A percentile compares a stretch with the other conserved stretches of the same genome.
These are phyloP conservation scores for Trichomonas tenax DNA, from an alignment of 208 protist species.

Conservation along the genomic window DNA sequence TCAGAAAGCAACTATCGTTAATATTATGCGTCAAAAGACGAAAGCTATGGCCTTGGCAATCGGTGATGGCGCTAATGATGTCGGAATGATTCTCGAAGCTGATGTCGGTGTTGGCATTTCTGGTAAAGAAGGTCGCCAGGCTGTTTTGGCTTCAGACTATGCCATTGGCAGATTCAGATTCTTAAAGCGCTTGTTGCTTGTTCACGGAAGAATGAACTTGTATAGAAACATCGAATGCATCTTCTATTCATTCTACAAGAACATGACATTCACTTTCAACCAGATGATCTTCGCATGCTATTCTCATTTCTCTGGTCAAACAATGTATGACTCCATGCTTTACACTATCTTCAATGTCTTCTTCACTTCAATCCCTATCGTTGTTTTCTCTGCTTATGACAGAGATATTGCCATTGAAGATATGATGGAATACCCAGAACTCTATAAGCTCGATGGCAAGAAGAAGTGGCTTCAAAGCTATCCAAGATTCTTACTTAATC, in stretches of 20 bases:
- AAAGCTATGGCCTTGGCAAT: constrained; percentile 32
- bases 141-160: constrained; percentile 61
- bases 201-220: constrained; percentile 77
- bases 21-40: not conserved
- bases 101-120: constrained; percentile 30
- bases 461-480: not conserved
- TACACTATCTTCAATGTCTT: constrained; percentile 28
- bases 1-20: constrained; percentile 33
- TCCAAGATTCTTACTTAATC: not conserved
- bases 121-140: constrained; percentile 44
- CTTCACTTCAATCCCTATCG: constrained; percentile 29
- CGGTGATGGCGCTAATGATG: constrained; percentile 47
- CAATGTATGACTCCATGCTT: constrained; percentile 28
- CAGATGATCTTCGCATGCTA: constrained; percentile 34
- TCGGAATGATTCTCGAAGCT: constrained; percentile 40
- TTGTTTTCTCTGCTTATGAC: constrained; percentile 19
- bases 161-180: constrained; percentile 68
- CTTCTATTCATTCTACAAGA: constrained; percentile 90
- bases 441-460: not conserved
- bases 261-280: constrained; percentile 30
- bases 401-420: constrained; percentile 24
- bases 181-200: constrained; percentile 66
- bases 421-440: constrained; percentile 21
- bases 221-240: constrained; percentile 66
- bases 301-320: constrained; percentile 26